Percentiles rank a stretch among this genome's conserved stretches.
Conservation (phyloP, 2,329 filamentous ascomycete genomes). For the Onygenales sp. region DNA sequence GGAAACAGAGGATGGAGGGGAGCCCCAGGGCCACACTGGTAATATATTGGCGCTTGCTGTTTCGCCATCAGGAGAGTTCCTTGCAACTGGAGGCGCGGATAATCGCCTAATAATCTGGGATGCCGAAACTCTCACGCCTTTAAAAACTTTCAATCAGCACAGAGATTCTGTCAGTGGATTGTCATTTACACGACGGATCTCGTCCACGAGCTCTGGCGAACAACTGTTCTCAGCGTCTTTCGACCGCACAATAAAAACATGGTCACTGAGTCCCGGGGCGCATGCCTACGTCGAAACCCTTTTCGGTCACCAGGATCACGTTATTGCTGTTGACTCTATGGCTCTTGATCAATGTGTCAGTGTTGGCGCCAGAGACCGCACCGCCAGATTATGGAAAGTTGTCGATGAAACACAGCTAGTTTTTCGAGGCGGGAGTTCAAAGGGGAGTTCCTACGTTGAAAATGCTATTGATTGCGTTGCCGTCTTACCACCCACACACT, state of each 20-base stretch:
- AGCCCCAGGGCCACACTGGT: slow-evolving; percentile 63
- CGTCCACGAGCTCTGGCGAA: slow-evolving; percentile 48
- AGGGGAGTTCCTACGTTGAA: slow-evolving; percentile 49
- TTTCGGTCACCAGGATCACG: slow-evolving; percentile 89
- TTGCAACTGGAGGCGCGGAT: slow-evolving; percentile 84
- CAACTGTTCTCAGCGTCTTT: slow-evolving; percentile 86
- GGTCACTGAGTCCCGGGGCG: slow-evolving; percentile 68
- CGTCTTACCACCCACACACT: slow-evolving; percentile 81
- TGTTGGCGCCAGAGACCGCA: slow-evolving; percentile 83
- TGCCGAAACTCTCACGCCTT: slow-evolving; percentile 63
- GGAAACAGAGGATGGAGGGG: slow-evolving; percentile 27
- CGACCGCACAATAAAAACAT: slow-evolving; percentile 91
- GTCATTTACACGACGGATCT: slow-evolving; percentile 71
- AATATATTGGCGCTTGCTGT: slow-evolving; percentile 77
- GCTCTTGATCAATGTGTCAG: slow-evolving; percentile 82
- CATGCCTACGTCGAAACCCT: slow-evolving; percentile 91
- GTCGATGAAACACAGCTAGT: slow-evolving; percentile 91
- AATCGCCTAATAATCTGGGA: slow-evolving; percentile 82
- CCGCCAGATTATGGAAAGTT: slow-evolving; percentile 90
- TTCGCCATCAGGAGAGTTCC: slow-evolving; percentile 78
- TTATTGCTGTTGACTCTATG: slow-evolving; percentile 73
- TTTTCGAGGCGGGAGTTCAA: slow-evolving; percentile 65
- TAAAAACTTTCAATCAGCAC: slow-evolving; percentile 84
- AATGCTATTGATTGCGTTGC: slow-evolving; percentile 88
- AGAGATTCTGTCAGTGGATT: slow-evolving; percentile 77